Conservation (phyloP, 2,329 filamentous ascomycete species). For the Ascochyta rabiei region DNA sequence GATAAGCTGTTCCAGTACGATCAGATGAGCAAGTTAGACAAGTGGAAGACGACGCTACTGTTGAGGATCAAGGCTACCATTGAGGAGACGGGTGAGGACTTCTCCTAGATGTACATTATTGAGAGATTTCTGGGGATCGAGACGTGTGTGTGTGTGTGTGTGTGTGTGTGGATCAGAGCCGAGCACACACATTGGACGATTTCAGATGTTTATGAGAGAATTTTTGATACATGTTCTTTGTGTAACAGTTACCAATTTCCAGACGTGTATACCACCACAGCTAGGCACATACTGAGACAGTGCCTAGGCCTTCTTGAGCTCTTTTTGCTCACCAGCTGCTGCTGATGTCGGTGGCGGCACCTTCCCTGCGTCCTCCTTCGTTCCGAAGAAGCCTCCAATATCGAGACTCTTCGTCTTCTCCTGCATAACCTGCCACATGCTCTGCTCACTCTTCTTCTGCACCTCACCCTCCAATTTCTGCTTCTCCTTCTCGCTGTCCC, state of each 20-base stretch:
- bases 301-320: slow-evolving; percentile 2
- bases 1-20: slow-evolving; percentile 90
- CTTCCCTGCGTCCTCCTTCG: slow-evolving; percentile 6
- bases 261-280: not conserved
- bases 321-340: not conserved
- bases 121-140: not conserved
- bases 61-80: slow-evolving; percentile 84
- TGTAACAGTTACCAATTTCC: not conserved
- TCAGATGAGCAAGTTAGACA: slow-evolving; percentile 90
- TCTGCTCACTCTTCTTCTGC: slow-evolving; percentile 53
- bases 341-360: not conserved
- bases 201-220: not conserved
- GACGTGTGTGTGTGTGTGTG: not conserved
- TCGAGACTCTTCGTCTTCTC: slow-evolving; percentile 47
- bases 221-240: not conserved
- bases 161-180: not conserved
- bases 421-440: slow-evolving; percentile 51
- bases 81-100: slow-evolving; percentile 72
- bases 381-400: slow-evolving; percentile 21
- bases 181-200: not conserved
- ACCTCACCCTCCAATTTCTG: slow-evolving; percentile 51
- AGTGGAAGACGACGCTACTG: slow-evolving; percentile 92
- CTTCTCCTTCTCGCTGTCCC: slow-evolving; percentile 38
- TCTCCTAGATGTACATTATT: slow-evolving; percentile 56
- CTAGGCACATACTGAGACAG: not conserved